Base-by-base conservation (phyloP, 2,329 filamentous ascomycete genomes). In the Diaporthe citriasiana region DNA sequence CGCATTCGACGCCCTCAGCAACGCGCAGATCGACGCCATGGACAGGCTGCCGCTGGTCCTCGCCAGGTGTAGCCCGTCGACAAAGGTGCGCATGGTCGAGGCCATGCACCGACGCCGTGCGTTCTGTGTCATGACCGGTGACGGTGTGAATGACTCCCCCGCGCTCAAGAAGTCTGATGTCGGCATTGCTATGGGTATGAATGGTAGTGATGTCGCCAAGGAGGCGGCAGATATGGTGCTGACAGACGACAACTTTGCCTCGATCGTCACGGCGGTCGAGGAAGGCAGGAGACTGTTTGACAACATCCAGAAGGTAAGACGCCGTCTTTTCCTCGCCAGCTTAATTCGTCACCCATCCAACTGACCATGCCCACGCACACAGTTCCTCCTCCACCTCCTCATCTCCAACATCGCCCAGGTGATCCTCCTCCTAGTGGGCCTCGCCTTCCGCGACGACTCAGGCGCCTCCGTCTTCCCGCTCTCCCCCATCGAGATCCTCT, bases 191-290 rank as follows among this genome's bases (percentile, higher is more conserved):
- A 94, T 94, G 92, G 92, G 92, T 63, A 85, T 90, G 76, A 87
- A 91, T 55, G 93, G 93, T 22, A 93, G 90, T 57, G 93, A 94
- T 79, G 92, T 94, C 13, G 92, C 93, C 76, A 94, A 94, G 79
- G 92, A 97, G 82, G 94, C 94, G 3, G 93, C 94, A 1, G 94
- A 97, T 79, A 97, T 97, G 88, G 94, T 97, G 47, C 86, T 97
- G 53, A 68, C 63, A 0, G 63, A 68, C 33, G 63, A 68, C 15
- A 68, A 97, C 83, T 97, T 97, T 80, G 93, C 94, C 15, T 95
- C 93, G 38, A 94, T 94, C 72, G 88, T 94, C 53, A 92, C 90
- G n/a, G 92, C 90, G 45, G 91, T 94, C 59, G 89, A 92, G 80
- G 92, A 94, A 82, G 92, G 92, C 17, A 89, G 92, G 55, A 86